Conservation (phyloP, 164 flowering plant species). For the Macadamia tetraphylla region DNA sequence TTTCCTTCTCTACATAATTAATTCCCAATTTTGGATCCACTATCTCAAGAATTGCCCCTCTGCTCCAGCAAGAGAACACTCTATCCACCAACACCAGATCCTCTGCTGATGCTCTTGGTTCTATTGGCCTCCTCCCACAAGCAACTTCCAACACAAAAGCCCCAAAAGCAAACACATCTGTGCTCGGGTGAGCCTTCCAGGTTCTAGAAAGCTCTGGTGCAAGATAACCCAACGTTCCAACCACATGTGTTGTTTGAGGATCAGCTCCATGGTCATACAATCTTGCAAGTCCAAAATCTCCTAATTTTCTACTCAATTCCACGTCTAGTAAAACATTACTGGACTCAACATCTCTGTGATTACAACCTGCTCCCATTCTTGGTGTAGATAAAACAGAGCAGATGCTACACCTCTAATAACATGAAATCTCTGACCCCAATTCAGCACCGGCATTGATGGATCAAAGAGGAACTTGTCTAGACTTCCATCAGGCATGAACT, state of each 20-base stretch:
- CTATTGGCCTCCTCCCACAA: slow-evolving; percentile 6
- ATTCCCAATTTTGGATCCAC: slow-evolving; percentile 3
- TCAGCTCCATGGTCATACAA: slow-evolving; percentile 11
- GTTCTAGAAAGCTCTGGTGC: slow-evolving; percentile 10
- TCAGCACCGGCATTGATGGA: no score
- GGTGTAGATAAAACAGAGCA: no score
- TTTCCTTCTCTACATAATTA: slow-evolving; percentile 1
- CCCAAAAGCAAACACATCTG: slow-evolving; percentile 10
- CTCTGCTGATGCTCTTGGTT: background rate
- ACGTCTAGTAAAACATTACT: no score
- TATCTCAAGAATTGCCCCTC: slow-evolving; percentile 3
- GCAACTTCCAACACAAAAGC: slow-evolving; percentile 11
- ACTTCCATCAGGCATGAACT: no score
- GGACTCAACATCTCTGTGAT: no score
- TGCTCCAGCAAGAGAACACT: background rate
- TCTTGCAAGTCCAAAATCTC: slow-evolving; percentile 14
- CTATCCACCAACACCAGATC: slow-evolving; percentile 5
- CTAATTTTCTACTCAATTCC: slow-evolving; percentile 6
- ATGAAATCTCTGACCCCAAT: no score
- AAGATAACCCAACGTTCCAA: slow-evolving; percentile 12
- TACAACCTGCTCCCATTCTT: no score
- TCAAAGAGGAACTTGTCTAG: no score
- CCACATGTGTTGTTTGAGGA: slow-evolving; percentile 13
- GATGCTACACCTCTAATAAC: no score
- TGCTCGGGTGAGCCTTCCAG: slow-evolving; percentile 2